Evolutionary conservation across 2,329 filamentous ascomycete species (phyloP).

Genomic region (Microdochium paspali): DNA sequence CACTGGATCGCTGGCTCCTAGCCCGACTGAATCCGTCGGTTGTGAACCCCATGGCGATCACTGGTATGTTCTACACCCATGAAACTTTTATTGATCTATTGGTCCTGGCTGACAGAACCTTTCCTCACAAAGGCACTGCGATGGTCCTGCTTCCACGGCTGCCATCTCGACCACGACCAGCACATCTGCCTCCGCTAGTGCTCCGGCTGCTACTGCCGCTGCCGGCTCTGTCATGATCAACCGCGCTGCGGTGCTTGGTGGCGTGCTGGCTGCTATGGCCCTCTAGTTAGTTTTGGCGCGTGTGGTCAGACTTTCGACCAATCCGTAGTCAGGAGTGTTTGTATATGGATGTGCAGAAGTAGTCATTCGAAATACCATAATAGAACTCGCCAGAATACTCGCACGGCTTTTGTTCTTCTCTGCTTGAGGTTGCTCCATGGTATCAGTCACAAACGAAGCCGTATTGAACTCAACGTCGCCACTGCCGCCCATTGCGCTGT

Average conservation of each 20-base stretch:
- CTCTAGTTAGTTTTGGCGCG: background rate
- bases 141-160: conserved; percentile 6
- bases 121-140: conserved; percentile 8
- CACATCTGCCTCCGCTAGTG: conserved; percentile 22
- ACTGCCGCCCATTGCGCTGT: too few species aligned
- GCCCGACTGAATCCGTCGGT: conserved; percentile 23
- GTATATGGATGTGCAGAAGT: too few species aligned
- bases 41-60: conserved; percentile 30
- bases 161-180: conserved; percentile 15
- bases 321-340: too few species aligned
- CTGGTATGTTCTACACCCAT: conserved; percentile 14
- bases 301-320: background rate
- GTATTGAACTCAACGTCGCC: too few species aligned
- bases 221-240: conserved; percentile 1
- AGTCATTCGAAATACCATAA: too few species aligned
- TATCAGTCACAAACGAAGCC: too few species aligned
- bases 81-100: background rate
- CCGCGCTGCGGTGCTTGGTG: conserved; percentile 6
- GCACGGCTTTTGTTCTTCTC: too few species aligned
- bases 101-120: background rate
- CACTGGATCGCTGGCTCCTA: conserved; percentile 16
- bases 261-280: conserved; percentile 4
- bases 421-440: too few species aligned
- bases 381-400: too few species aligned
- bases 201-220: conserved; percentile 28